phyloP scores from a whole-genome alignment of 202 grass and related monocot genomes.

The Carex sylvatica region DNA sequence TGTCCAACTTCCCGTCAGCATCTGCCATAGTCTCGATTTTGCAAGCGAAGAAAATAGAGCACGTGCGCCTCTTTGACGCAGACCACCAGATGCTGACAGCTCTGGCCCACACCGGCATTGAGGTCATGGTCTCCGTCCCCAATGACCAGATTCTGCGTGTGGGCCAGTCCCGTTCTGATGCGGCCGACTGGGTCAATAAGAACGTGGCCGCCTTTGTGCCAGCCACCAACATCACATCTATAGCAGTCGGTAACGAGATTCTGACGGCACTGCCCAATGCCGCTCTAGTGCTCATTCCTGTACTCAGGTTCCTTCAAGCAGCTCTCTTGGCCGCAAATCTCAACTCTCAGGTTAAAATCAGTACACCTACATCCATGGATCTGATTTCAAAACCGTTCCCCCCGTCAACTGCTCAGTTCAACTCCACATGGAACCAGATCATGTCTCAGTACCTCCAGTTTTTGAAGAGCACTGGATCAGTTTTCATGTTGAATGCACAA shows the following conservation, averaged over 20 bases:
- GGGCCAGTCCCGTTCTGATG: constrained; percentile 77
- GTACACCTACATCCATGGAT: constrained; percentile 78
- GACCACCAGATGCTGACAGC: constrained; percentile 84
- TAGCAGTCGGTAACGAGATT: constrained; percentile 90
- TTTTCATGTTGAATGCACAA: constrained; percentile 96
- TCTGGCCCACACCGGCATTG: constrained; percentile 84
- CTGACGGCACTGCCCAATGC: constrained; percentile 75
- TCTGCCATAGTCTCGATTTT: constrained; percentile 79
- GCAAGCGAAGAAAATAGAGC: constrained; percentile 65
- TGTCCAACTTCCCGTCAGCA: constrained; percentile 55
- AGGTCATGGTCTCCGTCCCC: constrained; percentile 80
- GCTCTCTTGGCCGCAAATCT: constrained; percentile 88
- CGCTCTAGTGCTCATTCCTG: constrained; percentile 80
- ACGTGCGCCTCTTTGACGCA: constrained; percentile 72
- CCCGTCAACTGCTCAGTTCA: constrained; percentile 89
- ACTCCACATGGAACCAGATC: constrained; percentile 79
- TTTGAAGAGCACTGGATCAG: constrained; percentile 67
- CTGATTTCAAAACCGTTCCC: constrained; percentile 83
- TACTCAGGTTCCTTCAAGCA: constrained; percentile 80
- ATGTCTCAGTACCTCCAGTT: constrained; percentile 80
- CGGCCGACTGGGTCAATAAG: constrained; percentile 89
- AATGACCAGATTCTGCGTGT: constrained; percentile 79
- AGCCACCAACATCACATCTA: constrained; percentile 87
- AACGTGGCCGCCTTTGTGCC: constrained; percentile 80
- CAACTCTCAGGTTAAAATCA: constrained; percentile 84